Base-by-base conservation (phyloP, 192 early-diverging fungal genomes). In the Umbelopsis sp. region DNA sequence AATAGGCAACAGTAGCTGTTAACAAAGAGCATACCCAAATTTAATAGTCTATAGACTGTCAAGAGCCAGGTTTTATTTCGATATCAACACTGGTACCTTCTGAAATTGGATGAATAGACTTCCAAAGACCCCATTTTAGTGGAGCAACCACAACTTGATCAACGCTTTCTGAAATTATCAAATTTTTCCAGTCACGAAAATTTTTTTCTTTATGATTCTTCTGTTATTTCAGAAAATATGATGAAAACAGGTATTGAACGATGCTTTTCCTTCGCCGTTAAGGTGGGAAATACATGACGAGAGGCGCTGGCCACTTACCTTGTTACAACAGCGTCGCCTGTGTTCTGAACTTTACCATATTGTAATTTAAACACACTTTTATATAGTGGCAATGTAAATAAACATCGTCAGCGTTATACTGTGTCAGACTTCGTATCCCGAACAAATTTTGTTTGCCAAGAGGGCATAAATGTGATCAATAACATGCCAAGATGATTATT, bases 211-310 rank as follows among this genome's bases (percentile, higher is more conserved):
- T 34, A 62, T 62, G 56, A 62, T 62, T 62, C 56, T 62, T 62
- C 56, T 62, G 56, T 62, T 62, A 34, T 62, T 62, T 62, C 56
- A 62, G 56, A 62, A 62, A 62, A 62, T 62, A 62, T 62, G 56
- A 62, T 62, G 56, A 62, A 41, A 29, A 12, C 56, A 62, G 56
- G 56, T 62, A 11, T 32, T 62, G 20, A 62, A 62, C 56, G 56
- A 62, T 62, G 26, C 29, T 26, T 32, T 62, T 62, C 56, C 56
- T 62, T 62, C 56, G 56, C 56, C 26, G 56, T 32, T 24, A 62
- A 29, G 56, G 56, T 26, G 56, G 56, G 56, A 62, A 34, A 32
- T 62, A 31, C 56, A 16, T 62, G 56, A 62, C 56, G 56, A 62
- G 31, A 62, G 56, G 56, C 56, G 56, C 56, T 62, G 56, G 56